These are phyloP conservation scores for Stevia rebaudiana DNA, from an alignment of 140 eudicot genomes.

Conservation along the genomic window DNA sequence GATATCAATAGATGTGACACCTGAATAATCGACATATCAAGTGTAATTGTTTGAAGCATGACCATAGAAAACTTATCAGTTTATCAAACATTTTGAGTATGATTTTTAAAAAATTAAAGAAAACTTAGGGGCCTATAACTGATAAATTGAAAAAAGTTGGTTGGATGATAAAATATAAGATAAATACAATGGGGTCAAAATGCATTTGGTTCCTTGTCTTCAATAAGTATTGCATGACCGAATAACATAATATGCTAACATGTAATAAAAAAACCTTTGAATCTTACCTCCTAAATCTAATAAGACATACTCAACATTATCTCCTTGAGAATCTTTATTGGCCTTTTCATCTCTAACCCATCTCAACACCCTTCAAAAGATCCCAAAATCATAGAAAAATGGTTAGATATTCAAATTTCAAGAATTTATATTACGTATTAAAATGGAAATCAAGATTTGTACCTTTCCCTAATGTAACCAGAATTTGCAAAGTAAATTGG, in stretches of 20 bases:
- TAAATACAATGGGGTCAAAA: too few relatives aligned
- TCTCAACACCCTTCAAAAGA: constrained; percentile 44
- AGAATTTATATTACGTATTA: neutral
- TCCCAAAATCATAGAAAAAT: neutral
- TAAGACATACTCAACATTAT: constrained; percentile 43
- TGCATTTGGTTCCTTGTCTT: too few relatives aligned
- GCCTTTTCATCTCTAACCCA: constrained; percentile 58
- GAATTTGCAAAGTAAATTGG: constrained; percentile 75
- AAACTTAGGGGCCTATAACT: too few relatives aligned
- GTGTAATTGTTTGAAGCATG: too few relatives aligned
- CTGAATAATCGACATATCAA: constrained; percentile 24
- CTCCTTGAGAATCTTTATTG: constrained; percentile 23
- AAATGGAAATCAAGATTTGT: neutral
- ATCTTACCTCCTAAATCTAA: constrained; percentile 68
- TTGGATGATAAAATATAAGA: too few relatives aligned
- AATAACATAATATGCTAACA: too few relatives aligned
- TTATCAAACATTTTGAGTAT: too few relatives aligned
- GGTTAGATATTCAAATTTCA: neutral
- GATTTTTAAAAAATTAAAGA: too few relatives aligned
- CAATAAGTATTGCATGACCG: too few relatives aligned
- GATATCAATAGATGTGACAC: constrained; percentile 74
- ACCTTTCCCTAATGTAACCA: constrained; percentile 76
- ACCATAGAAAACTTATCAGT: too few relatives aligned
- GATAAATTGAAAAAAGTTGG: too few relatives aligned
- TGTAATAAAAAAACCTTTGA: neutral